These are phyloP conservation scores for Sphagnum fallax DNA, from an alignment of 228 moss, liverwort and hornwort species.

Conservation along the genomic window DNA sequence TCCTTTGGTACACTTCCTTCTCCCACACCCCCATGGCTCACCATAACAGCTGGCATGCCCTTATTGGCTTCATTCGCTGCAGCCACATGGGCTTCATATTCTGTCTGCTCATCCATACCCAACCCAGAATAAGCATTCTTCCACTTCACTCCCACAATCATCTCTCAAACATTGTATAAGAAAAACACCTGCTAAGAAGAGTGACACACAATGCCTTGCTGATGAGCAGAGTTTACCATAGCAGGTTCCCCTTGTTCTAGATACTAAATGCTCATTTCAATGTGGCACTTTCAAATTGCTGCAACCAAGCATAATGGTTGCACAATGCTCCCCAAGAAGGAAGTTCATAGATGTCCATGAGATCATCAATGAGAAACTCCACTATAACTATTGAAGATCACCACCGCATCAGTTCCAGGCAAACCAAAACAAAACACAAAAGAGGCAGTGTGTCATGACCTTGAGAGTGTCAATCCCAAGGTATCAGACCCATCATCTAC, in stretches of 20 bases:
- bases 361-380: no score
- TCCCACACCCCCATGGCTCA: conserved; percentile 93
- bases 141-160: neutral
- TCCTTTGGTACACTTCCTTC: conserved; percentile 95
- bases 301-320: no score
- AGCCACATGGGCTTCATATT: conserved; percentile 95
- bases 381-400: no score
- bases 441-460: no score
- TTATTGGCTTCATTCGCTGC: conserved; percentile 79
- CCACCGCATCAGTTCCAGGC: no score
- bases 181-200: neutral
- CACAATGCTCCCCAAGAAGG: no score
- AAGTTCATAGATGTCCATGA: no score
- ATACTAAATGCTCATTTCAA: neutral
- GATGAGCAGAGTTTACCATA: neutral
- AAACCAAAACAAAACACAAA: no score
- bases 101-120: conserved; percentile 41
- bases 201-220: neutral
- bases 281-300: no score
- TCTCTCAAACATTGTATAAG: conserved; percentile 1
- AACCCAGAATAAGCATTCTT: neutral
- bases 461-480: no score
- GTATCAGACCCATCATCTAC: no score
- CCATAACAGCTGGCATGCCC: conserved; percentile 97
- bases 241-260: neutral